phyloP scores from a whole-genome alignment of 305 asterid genomes.

The Coffea humblotiana region DNA sequence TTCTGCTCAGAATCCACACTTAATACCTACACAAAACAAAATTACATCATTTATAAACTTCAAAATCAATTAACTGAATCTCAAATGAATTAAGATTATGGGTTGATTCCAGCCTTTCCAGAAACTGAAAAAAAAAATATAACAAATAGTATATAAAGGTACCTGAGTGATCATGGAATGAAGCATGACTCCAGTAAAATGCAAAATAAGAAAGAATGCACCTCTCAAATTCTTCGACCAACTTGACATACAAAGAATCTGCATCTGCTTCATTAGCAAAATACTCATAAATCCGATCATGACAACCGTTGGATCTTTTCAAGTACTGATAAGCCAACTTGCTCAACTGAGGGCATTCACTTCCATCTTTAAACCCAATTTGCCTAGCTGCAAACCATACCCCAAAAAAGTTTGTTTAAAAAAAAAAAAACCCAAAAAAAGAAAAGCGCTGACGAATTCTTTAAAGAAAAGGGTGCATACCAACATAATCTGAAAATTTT shows the following conservation, averaged over 20 bases:
- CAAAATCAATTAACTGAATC: background rate
- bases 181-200: constrained; percentile 79
- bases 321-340: constrained; percentile 60
- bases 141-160: background rate
- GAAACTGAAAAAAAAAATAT: background rate
- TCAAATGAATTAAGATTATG: background rate
- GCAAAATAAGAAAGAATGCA: constrained; percentile 84
- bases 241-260: constrained; percentile 57
- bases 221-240: constrained; percentile 81
- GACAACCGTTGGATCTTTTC: constrained; percentile 62
- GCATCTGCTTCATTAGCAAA: constrained; percentile 44
- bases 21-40: constrained; percentile 46
- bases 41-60: background rate
- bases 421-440: background rate
- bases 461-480: constrained; percentile 24
- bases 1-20: constrained; percentile 70
- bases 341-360: constrained; percentile 55
- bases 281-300: constrained; percentile 63
- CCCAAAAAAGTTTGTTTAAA: background rate
- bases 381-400: constrained; percentile 58
- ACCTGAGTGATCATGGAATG: constrained; percentile 69
- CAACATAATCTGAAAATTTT: constrained; percentile 71
- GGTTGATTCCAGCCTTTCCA: background rate
- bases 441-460: background rate
- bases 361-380: constrained; percentile 71